Evolutionary conservation across 768 basidiomycete species (phyloP).

Genomic region (Terana coerulea): DNA sequence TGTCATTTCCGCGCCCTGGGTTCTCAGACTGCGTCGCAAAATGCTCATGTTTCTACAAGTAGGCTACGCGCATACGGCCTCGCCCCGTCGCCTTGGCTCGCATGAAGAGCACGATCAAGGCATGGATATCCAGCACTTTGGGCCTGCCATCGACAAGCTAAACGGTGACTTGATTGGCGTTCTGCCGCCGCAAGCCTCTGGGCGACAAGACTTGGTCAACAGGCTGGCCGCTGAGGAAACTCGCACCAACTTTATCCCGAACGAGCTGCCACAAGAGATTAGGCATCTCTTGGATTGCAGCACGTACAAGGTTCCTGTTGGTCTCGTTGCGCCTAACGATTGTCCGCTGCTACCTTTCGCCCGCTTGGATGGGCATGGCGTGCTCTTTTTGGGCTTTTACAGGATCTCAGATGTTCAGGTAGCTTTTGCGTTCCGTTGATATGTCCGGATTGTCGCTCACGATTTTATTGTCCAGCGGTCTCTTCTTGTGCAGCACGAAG

Average conservation of each 20-base stretch:
- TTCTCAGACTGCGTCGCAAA: too few species aligned
- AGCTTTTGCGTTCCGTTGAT: not conserved
- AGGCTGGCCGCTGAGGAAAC: not conserved
- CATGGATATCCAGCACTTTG: too few species aligned
- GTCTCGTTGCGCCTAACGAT: slow-evolving; percentile 9
- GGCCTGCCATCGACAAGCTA: too few species aligned
- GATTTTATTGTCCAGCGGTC: not conserved
- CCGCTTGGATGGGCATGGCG: slow-evolving; percentile 7
- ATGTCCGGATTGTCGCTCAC: not conserved
- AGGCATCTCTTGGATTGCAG: slow-evolving; percentile 11
- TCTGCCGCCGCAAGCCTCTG: not conserved
- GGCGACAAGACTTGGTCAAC: not conserved
- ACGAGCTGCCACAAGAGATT: slow-evolving; percentile 12
- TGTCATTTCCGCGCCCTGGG: too few species aligned
- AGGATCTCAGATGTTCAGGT: slow-evolving; percentile 7
- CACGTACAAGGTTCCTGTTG: slow-evolving; percentile 6
- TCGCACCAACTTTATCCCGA: not conserved
- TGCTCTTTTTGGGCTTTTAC: slow-evolving; percentile 16
- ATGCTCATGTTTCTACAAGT: too few species aligned
- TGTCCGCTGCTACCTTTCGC: slow-evolving; percentile 11
- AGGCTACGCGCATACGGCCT: too few species aligned
- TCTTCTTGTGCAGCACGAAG: not conserved
- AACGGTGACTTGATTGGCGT: not conserved
- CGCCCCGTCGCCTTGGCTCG: too few species aligned
- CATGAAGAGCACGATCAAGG: too few species aligned